phyloP scores from a whole-genome alignment of 2,329 filamentous ascomycete species.

The Rutstroemia sydowiana region DNA sequence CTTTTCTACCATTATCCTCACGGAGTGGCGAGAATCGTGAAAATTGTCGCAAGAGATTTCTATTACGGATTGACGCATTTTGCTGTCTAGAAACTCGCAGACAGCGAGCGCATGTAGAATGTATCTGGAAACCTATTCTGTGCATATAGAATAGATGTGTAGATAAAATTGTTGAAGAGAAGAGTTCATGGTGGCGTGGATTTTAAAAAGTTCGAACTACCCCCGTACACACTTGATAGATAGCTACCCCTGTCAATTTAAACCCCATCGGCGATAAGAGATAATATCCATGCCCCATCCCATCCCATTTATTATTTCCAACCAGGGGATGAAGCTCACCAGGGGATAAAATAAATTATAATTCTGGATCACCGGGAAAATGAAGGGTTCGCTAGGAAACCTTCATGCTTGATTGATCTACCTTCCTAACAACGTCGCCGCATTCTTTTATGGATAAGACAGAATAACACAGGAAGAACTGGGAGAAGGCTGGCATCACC shows the following conservation, averaged over 20 bases:
- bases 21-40: constrained; percentile 22
- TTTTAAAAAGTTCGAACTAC: background rate
- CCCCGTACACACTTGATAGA: too few species aligned
- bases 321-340: too few species aligned
- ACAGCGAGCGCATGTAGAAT: constrained; percentile 24
- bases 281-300: background rate
- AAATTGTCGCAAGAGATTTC: constrained; percentile 12
- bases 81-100: constrained; percentile 20
- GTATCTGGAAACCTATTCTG: constrained; percentile 15
- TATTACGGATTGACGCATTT: constrained; percentile 18
- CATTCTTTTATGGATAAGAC: too few species aligned
- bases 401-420: too few species aligned
- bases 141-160: constrained; percentile 23
- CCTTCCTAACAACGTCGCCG: too few species aligned
- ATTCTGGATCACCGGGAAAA: too few species aligned
- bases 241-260: background rate
- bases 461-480: too few species aligned
- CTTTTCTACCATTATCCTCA: constrained; percentile 11
- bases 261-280: background rate
- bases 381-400: too few species aligned
- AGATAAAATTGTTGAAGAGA: background rate
- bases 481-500: too few species aligned
- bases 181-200: background rate
- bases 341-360: too few species aligned
- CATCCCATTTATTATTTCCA: background rate